phyloP scores from a whole-genome alignment of 2,329 filamentous ascomycete genomes.

The Arthrobotrys musiformis region DNA sequence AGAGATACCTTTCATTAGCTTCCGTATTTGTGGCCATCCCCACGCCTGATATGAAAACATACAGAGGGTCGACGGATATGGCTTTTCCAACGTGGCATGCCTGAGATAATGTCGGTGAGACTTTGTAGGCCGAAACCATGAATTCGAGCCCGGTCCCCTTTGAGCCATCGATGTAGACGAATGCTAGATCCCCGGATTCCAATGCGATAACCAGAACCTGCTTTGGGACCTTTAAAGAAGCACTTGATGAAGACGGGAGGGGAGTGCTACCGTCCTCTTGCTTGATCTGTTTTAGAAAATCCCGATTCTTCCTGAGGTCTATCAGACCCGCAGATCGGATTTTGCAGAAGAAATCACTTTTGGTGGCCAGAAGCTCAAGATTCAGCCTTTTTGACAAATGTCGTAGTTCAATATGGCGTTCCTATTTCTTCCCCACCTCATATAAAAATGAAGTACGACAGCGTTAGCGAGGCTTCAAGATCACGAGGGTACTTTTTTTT shows the following conservation, averaged over 20 bases:
- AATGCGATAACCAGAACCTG: constrained; percentile 83
- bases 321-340: constrained; percentile 84
- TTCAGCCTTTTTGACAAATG: constrained; percentile 77
- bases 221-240: constrained; percentile 69
- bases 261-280: constrained; percentile 64
- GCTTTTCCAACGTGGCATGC: constrained; percentile 71
- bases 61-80: constrained; percentile 82
- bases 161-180: constrained; percentile 73
- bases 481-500: background rate
- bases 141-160: constrained; percentile 69
- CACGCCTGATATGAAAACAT: constrained; percentile 61
- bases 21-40: background rate
- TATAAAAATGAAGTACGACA: background rate
- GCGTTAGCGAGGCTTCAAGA: constrained; percentile 31
- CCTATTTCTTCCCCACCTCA: constrained; percentile 64
- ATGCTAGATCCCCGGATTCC: constrained; percentile 77
- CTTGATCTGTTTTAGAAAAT: constrained; percentile 42
- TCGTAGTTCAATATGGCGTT: constrained; percentile 82
- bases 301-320: constrained; percentile 64
- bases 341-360: constrained; percentile 79
- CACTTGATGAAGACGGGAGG: constrained; percentile 57
- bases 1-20: background rate
- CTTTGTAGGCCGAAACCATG: constrained; percentile 69
- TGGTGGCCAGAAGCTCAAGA: constrained; percentile 79
- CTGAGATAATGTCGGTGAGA: constrained; percentile 69